Percentiles rank a stretch among this genome's conserved stretches.
phyloP scores from a whole-genome alignment of 2,329 filamentous ascomycete species.

The Alternaria gansuensis region DNA sequence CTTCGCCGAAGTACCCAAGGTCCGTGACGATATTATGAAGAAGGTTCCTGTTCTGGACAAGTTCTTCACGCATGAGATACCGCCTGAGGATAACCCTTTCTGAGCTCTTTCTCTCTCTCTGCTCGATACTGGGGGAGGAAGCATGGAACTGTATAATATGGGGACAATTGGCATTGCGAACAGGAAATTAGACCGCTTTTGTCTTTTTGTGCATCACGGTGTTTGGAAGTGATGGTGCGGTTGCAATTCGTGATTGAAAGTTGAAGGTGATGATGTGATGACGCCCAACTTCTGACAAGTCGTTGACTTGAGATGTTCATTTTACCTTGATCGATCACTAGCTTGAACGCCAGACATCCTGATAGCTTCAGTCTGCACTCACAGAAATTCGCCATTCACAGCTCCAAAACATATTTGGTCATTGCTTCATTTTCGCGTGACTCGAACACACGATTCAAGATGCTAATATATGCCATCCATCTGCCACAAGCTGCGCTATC shows the following conservation, averaged over 20 bases:
- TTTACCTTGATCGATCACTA: neutral
- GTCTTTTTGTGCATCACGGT: neutral
- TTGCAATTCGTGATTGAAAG: neutral
- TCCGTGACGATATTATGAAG: slow-evolving; percentile 69
- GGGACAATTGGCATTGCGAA: slow-evolving; percentile 2
- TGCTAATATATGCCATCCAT: slow-evolving; percentile 19
- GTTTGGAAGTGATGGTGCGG: neutral
- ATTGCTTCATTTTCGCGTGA: slow-evolving; percentile 42
- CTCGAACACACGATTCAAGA: slow-evolving; percentile 27
- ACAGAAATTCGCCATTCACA: neutral
- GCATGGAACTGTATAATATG: slow-evolving; percentile 19
- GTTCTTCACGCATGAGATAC: slow-evolving; percentile 66
- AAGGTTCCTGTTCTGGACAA: slow-evolving; percentile 66
- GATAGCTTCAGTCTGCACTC: rapidly evolving
- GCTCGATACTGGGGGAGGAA: slow-evolving; percentile 3
- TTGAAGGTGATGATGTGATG: neutral
- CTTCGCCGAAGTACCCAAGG: slow-evolving; percentile 70
- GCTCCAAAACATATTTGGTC: slow-evolving; percentile 16
- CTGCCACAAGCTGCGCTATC: neutral
- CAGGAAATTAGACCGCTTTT: slow-evolving; percentile 5
- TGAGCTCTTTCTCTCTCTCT: slow-evolving; percentile 34
- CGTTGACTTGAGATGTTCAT: neutral
- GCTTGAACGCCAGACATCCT: neutral
- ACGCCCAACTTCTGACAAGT: neutral
- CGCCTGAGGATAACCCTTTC: slow-evolving; percentile 71